These are phyloP conservation scores for Pythium plurisporium DNA, from an alignment of 352 stramenopile genomes.

Conservation along the genomic window DNA sequence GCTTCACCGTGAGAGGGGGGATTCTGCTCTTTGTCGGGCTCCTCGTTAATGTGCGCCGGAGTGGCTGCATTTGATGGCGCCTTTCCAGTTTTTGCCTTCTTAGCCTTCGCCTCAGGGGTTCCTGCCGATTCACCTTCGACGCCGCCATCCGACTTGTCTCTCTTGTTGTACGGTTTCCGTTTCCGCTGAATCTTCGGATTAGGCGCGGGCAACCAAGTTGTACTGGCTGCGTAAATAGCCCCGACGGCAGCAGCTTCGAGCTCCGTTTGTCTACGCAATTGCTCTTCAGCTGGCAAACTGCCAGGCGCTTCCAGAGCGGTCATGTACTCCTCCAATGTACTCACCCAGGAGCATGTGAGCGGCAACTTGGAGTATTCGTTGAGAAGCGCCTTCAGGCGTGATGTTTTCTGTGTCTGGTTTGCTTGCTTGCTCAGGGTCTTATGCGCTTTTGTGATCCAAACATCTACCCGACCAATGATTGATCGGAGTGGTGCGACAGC, in stretches of 20 bases:
- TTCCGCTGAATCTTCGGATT: conserved; percentile 50
- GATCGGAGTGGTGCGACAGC: conserved; percentile 52
- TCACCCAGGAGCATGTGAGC: conserved; percentile 52
- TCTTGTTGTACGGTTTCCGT: conserved; percentile 60
- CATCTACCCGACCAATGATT: conserved; percentile 71
- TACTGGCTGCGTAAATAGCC: conserved; percentile 21
- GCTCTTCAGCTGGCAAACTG: conserved; percentile 26
- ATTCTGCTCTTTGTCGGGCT: conserved; percentile 14
- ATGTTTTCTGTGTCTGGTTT: conserved; percentile 52
- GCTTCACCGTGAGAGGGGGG: neutral
- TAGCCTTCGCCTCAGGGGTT: conserved; percentile 14
- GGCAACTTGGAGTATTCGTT: conserved; percentile 89
- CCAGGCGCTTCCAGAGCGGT: conserved; percentile 16
- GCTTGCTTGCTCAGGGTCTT: conserved; percentile 68
- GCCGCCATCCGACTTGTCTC: conserved; percentile 37
- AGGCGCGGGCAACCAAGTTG: conserved; percentile 17
- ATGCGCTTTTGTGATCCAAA: conserved; percentile 76
- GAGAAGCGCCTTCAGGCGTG: conserved; percentile 63
- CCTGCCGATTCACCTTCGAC: neutral
- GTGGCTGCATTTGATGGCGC: neutral
- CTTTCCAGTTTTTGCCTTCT: conserved; percentile 50
- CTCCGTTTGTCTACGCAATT: conserved; percentile 27
- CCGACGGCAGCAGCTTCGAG: conserved; percentile 27
- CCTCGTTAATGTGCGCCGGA: neutral
- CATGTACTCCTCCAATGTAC: conserved; percentile 28